Evolutionary conservation across 805 yeast genomes (phyloP), one percentile per base, ranked within the genome.

Genomic region (Cyberlindnera galapagoensis): DNA sequence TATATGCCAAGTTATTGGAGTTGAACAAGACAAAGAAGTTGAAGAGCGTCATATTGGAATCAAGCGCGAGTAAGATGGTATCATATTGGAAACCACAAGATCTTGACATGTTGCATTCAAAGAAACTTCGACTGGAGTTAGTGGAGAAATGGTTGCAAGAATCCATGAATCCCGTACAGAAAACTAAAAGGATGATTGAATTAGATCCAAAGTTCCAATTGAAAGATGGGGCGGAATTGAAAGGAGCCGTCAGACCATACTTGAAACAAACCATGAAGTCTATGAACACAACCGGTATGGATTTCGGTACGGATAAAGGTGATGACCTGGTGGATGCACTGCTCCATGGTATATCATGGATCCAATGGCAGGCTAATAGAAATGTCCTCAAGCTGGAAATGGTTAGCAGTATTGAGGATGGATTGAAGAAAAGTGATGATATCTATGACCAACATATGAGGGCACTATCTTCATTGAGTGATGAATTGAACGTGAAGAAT

Each of bases 251-350:
- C 11, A 21, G 26, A 17, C 12, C 13, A 4, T 30, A 22, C 22
- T 18, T 30, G 11, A 16, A 22, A 7, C 32, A 30, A 10, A 16
- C 23, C 9, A 28, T 5, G 13, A 11, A 4, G 25, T 34, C 13
- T 34, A 27, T 16, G 15, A 22, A 18, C 33, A 21, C 11, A 21
- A 13, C 11, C 11, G 14, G 11, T 11, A 7, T n/a, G 11, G 24
- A 21, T 21, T 21, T 21, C 24, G 42, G 38, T 2, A 30, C 33
- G n/a, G 37, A 33, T 2, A 51, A 51, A 30, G 49, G 48, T 18
- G 56, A 51, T 23, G 56, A 51, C 30, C 28, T 48, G 5, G 46
- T 34, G 8, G 56, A 51, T 27, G 44, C 50, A 1, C 18, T 50
- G 9, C 24, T 51, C 1, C 54, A 49, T 32, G 49, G 40, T 2